These are phyloP conservation scores for Limtongia smithiae DNA, from an alignment of 805 yeast genomes.

Conservation along the genomic window DNA sequence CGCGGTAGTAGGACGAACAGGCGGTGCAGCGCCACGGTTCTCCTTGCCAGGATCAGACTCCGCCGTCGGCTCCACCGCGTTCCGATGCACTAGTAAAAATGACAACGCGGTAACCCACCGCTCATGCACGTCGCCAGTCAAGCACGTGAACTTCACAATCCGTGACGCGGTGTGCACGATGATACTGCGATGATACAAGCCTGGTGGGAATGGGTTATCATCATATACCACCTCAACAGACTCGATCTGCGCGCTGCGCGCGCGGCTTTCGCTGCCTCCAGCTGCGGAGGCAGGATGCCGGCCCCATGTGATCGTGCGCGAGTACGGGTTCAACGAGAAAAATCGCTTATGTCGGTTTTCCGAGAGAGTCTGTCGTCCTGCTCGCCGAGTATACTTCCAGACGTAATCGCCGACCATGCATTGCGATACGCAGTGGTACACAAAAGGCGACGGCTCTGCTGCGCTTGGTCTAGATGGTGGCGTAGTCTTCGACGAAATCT, in stretches of 20 bases:
- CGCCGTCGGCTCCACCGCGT: too few relatives aligned
- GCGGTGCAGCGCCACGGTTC: too few relatives aligned
- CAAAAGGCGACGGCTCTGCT: constrained; percentile 37
- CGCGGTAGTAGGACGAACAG: too few relatives aligned
- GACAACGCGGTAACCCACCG: constrained; percentile 85
- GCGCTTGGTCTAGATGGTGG: neutral
- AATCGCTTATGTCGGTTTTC: constrained; percentile 84
- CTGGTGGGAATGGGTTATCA: constrained; percentile 83
- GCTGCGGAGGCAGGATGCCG: constrained; percentile 72
- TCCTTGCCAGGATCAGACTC: too few relatives aligned
- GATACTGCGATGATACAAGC: constrained; percentile 79
- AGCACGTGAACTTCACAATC: constrained; percentile 75
- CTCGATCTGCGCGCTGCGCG: constrained; percentile 75
- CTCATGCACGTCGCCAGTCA: constrained; percentile 81
- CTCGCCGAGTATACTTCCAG: constrained; percentile 77
- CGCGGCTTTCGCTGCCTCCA: constrained; percentile 48
- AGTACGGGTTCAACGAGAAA: constrained; percentile 96
- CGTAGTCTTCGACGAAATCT: neutral
- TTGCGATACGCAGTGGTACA: constrained; percentile 82
- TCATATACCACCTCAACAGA: constrained; percentile 79
- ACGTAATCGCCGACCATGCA: constrained; percentile 90
- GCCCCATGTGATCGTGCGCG: constrained; percentile 88
- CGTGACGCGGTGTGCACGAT: constrained; percentile 66
- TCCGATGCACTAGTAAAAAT: too few relatives aligned
- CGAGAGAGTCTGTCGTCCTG: constrained; percentile 58